Percentiles rank a stretch among this genome's conserved stretches.
Evolutionary conservation across 225 moss, liverwort and hornwort species (phyloP).

Genomic region (Physcomitrellopsis africana): DNA sequence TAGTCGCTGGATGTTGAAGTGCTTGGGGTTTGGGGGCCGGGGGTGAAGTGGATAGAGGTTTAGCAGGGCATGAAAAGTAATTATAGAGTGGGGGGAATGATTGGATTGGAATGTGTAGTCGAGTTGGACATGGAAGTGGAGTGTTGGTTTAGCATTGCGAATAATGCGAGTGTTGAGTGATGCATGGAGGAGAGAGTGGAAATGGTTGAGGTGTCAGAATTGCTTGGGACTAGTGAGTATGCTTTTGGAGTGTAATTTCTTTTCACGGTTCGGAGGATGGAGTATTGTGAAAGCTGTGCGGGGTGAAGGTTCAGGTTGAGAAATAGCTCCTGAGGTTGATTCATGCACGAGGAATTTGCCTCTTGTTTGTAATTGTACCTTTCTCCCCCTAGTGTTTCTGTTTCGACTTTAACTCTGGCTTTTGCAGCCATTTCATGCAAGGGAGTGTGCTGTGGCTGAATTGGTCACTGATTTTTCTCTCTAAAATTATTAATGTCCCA

Average conservation of each 20-base stretch:
- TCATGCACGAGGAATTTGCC: neutral
- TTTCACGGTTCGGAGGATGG: neutral
- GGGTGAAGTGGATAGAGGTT: neutral
- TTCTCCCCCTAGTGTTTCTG: conserved; percentile 1
- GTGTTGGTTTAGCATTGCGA: conserved; percentile 14
- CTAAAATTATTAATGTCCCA: neutral
- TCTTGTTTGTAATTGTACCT: neutral
- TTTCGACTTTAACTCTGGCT: neutral
- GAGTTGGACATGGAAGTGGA: conserved; percentile 16
- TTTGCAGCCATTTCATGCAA: conserved; percentile 1
- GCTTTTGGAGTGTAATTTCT: conserved; percentile 2
- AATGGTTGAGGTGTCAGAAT: conserved; percentile 15
- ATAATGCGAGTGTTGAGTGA: conserved; percentile 10
- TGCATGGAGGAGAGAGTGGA: conserved; percentile 13
- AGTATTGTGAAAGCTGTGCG: conserved; percentile 18
- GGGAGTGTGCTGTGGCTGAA: conserved; percentile 16
- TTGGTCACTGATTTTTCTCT: conserved; percentile 7
- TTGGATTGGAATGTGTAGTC: neutral
- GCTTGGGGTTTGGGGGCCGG: too few relatives aligned
- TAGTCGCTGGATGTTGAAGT: too few relatives aligned
- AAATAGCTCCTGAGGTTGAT: conserved; percentile 26
- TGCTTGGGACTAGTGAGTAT: conserved; percentile 27
- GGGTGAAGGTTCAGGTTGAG: neutral
- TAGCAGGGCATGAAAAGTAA: neutral
- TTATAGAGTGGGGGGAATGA: neutral